Evolutionary conservation across 306 rosid species (phyloP).

Genomic region (Sphenostylis stenocarpa): DNA sequence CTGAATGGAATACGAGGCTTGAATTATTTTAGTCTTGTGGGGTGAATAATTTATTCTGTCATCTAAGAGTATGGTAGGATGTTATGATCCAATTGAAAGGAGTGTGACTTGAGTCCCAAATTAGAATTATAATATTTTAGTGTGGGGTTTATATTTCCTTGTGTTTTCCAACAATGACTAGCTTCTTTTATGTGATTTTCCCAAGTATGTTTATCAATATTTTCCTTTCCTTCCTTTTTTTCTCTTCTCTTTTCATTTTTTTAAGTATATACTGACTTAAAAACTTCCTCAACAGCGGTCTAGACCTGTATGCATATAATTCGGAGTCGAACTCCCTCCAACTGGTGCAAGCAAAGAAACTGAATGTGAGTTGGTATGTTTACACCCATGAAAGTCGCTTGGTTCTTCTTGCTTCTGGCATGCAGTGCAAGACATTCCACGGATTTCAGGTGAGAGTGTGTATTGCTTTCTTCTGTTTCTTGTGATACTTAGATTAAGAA

Average conservation of each 20-base stretch:
- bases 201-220: neutral
- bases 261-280: constrained; percentile 28
- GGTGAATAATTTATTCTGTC: neutral
- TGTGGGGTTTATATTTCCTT: neutral
- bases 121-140: neutral
- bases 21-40: neutral
- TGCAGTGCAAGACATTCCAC: constrained; percentile 93
- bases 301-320: constrained; percentile 80
- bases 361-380: constrained; percentile 85
- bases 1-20: neutral
- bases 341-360: constrained; percentile 81
- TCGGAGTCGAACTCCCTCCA: constrained; percentile 68
- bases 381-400: constrained; percentile 98
- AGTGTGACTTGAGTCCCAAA: neutral
- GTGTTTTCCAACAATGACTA: neutral
- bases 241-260: neutral
- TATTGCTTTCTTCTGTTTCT: constrained; percentile 18
- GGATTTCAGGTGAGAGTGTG: constrained; percentile 81
- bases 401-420: constrained; percentile 98
- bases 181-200: neutral
- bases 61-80: neutral
- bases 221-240: neutral
- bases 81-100: neutral
- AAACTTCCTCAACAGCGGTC: constrained; percentile 63
- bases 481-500: neutral